A percentile compares a stretch with the other conserved stretches of the same genome.
Conservation (phyloP, 495 filamentous ascomycete species). For the Xylaria cubensis region DNA sequence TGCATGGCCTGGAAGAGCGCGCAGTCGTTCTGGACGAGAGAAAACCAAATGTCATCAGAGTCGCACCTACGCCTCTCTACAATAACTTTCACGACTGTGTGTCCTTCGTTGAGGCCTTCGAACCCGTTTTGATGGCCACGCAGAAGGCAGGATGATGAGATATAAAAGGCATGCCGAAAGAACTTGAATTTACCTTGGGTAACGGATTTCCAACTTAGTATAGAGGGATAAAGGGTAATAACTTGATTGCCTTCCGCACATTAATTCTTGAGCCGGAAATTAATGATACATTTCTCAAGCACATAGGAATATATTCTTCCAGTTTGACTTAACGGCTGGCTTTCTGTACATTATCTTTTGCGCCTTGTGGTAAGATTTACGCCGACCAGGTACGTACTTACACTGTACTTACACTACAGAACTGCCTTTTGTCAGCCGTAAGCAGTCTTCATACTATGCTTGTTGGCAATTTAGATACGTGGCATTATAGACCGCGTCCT, state of each 20-base stretch:
- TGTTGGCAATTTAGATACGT: neutral
- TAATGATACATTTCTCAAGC: neutral
- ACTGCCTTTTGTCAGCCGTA: neutral
- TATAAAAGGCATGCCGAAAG: neutral
- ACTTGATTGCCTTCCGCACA: neutral
- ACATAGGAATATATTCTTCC: neutral
- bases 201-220: neutral
- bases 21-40: slow-evolving; percentile 88
- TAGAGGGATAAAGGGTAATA: neutral
- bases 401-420: neutral
- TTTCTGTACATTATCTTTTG: neutral
- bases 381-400: neutral
- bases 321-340: neutral
- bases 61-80: slow-evolving; percentile 92
- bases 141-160: slow-evolving; percentile 24
- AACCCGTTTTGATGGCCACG: slow-evolving; percentile 53
- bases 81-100: slow-evolving; percentile 84
- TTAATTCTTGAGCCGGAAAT: neutral
- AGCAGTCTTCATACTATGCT: neutral
- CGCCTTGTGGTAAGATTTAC: neutral
- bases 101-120: slow-evolving; percentile 72
- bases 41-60: slow-evolving; percentile 85
- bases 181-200: neutral
- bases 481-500: neutral
- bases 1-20: slow-evolving; percentile 69